phyloP scores from a whole-genome alignment of 352 stramenopile genomes.

The Pythium phragmiticola region DNA sequence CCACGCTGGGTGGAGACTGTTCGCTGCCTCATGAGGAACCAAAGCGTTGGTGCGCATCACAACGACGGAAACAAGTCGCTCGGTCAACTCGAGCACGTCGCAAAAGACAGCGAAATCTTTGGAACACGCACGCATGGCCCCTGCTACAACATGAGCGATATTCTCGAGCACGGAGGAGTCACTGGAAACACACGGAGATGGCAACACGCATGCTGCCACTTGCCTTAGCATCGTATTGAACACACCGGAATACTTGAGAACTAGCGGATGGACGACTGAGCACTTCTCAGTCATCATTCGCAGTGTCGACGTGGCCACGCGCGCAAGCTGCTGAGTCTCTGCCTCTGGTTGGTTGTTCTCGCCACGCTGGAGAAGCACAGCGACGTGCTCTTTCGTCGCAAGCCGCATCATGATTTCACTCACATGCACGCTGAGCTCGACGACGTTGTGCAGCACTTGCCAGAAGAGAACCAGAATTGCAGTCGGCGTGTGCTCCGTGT shows the following conservation, averaged over 20 bases:
- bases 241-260: conserved; percentile 8
- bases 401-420: conserved; percentile 11
- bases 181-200: background rate
- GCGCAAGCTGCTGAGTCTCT: background rate
- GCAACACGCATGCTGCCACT: background rate
- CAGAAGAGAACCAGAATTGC: conserved; percentile 4
- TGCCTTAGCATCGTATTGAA: background rate
- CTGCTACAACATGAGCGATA: conserved; percentile 7
- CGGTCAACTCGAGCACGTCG: conserved; percentile 1
- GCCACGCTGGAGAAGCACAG: background rate
- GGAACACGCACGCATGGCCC: conserved; percentile 1
- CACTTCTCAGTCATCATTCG: conserved; percentile 4
- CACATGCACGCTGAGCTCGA: background rate
- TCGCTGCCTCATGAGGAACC: no score
- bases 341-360: background rate
- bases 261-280: background rate
- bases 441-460: conserved; percentile 16
- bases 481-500: background rate
- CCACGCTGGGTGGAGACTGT: background rate
- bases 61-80: background rate
- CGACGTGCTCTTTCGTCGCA: background rate
- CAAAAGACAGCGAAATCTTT: conserved; percentile 1
- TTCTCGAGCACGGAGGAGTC: background rate
- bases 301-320: background rate
- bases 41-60: no score